Conservation (phyloP, 2,329 filamentous ascomycete species). For the Neopestalotiopsis clavispora region DNA sequence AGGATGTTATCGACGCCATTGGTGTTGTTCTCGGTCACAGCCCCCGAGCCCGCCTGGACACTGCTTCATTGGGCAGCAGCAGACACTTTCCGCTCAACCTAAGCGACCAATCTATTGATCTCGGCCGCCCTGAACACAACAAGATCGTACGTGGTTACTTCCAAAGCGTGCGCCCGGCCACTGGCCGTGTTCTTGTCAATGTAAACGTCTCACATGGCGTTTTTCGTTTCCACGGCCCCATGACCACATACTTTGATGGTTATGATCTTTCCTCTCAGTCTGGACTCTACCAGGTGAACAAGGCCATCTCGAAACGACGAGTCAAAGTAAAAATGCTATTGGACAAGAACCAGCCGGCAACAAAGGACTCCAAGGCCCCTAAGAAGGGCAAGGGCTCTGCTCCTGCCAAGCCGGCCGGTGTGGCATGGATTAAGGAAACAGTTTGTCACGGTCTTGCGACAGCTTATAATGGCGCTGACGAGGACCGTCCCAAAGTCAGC, state of each 20-base stretch:
- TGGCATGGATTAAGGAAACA: conserved; percentile 25
- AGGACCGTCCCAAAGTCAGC: conserved; percentile 34
- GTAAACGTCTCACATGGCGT: conserved; percentile 59
- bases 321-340: conserved; percentile 23
- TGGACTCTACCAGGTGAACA: conserved; percentile 16
- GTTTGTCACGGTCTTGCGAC: conserved; percentile 33
- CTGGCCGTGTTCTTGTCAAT: conserved; percentile 59
- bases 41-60: conserved; percentile 40
- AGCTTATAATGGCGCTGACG: conserved; percentile 36
- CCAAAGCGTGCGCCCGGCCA: conserved; percentile 58
- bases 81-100: conserved; percentile 53
- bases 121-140: conserved; percentile 38
- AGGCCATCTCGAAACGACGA: conserved; percentile 26
- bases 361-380: conserved; percentile 23
- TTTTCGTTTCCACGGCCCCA: conserved; percentile 33
- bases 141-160: conserved; percentile 58
- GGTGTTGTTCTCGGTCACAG: conserved; percentile 55
- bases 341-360: conserved; percentile 16
- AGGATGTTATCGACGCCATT: conserved; percentile 54
- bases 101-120: conserved; percentile 28
- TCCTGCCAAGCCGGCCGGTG: conserved; percentile 16
- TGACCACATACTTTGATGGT: conserved; percentile 40
- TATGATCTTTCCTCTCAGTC: conserved; percentile 8
- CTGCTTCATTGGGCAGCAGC: conserved; percentile 49
- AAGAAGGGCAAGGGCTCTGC: conserved; percentile 22